These are phyloP conservation scores for Mollisiaceae sp. DNA, from an alignment of 2,329 filamentous ascomycete genomes.

Conservation along the genomic window DNA sequence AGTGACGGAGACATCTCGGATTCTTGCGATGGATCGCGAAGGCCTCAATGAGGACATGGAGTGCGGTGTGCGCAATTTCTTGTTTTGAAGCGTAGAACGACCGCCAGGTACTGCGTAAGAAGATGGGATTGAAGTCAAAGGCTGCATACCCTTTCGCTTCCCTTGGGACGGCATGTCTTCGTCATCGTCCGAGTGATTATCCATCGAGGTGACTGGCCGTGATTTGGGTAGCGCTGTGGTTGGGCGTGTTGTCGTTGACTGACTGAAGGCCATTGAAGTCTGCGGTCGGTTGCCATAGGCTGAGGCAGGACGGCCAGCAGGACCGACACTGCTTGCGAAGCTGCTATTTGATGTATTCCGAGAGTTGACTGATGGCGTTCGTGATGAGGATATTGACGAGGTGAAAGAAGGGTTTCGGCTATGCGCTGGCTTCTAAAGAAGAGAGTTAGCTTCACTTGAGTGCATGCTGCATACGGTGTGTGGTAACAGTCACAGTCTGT, in stretches of 20 bases:
- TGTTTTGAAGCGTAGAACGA: conserved; percentile 36
- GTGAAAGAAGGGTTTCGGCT: conserved; percentile 42
- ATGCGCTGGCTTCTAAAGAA: conserved; percentile 17
- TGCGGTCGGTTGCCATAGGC: conserved; percentile 51
- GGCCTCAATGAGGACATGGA: conserved; percentile 37
- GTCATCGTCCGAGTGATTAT: conserved; percentile 42
- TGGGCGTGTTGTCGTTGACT: conserved; percentile 53
- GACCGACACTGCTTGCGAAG: conserved; percentile 63
- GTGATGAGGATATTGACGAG: conserved; percentile 46
- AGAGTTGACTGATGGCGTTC: conserved; percentile 49
- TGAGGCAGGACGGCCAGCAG: conserved; percentile 53
- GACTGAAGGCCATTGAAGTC: conserved; percentile 54
- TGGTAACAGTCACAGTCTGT: conserved; percentile 4
- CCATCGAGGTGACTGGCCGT: conserved; percentile 49
- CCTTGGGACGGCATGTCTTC: conserved; percentile 38
- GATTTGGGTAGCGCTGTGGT: conserved; percentile 46
- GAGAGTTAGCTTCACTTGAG: conserved; percentile 14
- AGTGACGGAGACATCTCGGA: conserved; percentile 46
- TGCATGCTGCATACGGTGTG: neutral
- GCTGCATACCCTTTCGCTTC: conserved; percentile 58
- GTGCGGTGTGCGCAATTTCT: conserved; percentile 39
- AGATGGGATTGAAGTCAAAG: conserved; percentile 43
- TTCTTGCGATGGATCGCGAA: conserved; percentile 26
- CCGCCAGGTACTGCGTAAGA: conserved; percentile 33
- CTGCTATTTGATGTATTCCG: conserved; percentile 48